These are phyloP conservation scores for Digitaria exilis DNA, from an alignment of 202 grass and related monocot genomes.

Conservation along the genomic window DNA sequence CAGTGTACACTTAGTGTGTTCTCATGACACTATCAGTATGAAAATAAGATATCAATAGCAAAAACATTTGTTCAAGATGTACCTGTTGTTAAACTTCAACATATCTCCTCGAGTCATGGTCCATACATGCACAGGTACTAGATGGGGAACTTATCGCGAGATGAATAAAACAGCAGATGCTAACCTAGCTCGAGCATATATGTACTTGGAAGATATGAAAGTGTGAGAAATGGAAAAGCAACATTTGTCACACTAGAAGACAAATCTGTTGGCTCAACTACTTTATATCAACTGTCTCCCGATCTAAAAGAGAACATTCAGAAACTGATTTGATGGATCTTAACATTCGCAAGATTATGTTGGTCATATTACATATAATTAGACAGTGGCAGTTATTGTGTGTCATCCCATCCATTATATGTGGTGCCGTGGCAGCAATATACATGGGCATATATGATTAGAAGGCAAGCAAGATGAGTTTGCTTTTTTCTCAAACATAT, in stretches of 20 bases:
- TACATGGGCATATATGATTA: not conserved
- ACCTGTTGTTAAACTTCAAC: not conserved
- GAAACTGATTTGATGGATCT: not conserved
- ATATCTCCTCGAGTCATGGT: not conserved
- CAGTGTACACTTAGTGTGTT: not conserved
- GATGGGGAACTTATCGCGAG: not conserved
- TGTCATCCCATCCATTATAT: not conserved
- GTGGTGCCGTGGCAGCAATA: not conserved
- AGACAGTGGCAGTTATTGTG: not conserved
- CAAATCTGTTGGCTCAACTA: not conserved
- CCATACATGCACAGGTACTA: not conserved
- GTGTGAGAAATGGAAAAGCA: not conserved
- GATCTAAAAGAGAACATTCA: slow-evolving; percentile 10
- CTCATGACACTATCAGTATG: not conserved
- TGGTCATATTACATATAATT: not conserved
- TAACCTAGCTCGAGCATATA: slow-evolving; percentile 3
- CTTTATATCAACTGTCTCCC: not conserved
- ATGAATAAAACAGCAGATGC: not conserved
- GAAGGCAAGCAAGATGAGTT: slow-evolving; percentile 2
- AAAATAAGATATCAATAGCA: not conserved
- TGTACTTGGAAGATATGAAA: slow-evolving; percentile 1
- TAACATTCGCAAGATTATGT: not conserved
- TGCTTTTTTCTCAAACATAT: not conserved
- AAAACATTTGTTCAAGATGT: not conserved
- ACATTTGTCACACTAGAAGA: not conserved